A percentile compares a stretch with the other conserved stretches of the same genome.
phyloP scores from a whole-genome alignment of 306 rosid species.

The Inga oerstediana region DNA sequence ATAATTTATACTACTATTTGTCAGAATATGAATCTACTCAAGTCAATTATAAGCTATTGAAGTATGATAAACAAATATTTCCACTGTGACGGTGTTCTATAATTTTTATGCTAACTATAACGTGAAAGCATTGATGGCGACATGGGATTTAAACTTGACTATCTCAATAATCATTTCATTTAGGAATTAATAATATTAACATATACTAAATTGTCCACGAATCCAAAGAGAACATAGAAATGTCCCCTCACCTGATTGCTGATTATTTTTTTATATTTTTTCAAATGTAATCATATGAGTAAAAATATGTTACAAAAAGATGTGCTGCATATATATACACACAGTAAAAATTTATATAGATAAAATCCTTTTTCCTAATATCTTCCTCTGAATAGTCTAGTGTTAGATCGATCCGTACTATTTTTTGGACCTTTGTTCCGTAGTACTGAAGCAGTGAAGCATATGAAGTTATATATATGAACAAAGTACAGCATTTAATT shows the following conservation, averaged over 20 bases:
- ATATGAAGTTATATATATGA: background rate
- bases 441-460: background rate
- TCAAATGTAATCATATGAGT: background rate
- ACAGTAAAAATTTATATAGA: too few relatives aligned
- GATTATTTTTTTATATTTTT: background rate
- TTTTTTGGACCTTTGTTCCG: background rate
- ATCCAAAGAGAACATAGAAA: background rate
- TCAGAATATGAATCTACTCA: background rate
- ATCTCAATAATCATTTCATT: background rate
- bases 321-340: background rate
- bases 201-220: background rate
- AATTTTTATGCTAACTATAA: background rate
- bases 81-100: background rate
- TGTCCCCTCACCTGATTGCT: background rate
- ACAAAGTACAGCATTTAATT: background rate
- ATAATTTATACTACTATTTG: background rate
- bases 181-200: background rate
- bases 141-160: background rate
- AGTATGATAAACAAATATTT: background rate
- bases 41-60: background rate
- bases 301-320: too few relatives aligned
- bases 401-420: background rate
- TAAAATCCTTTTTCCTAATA: too few relatives aligned
- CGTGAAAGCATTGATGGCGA: conserved; percentile 1
- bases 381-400: background rate